A percentile compares a stretch with the other conserved stretches of the same genome.
These are phyloP conservation scores for Iris pallida DNA, from an alignment of 116 monocot species.

Conservation along the genomic window DNA sequence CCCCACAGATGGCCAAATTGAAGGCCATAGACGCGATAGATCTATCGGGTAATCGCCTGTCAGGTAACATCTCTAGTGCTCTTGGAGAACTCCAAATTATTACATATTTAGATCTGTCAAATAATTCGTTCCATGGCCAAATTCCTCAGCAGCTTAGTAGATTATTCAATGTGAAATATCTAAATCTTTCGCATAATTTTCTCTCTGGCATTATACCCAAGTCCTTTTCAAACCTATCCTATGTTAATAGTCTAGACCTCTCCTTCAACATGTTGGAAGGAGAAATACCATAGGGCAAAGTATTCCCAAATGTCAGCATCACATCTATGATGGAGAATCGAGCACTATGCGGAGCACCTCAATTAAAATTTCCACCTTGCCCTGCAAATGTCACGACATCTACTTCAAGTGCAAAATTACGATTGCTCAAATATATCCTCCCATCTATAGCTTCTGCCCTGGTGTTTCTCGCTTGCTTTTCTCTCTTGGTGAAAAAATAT, in stretches of 20 bases:
- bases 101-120: conserved; percentile 3
- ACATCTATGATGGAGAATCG: neutral
- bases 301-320: conserved; percentile 3
- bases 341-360: conserved; percentile 3
- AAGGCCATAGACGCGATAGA: neutral
- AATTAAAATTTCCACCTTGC: neutral
- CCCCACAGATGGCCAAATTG: neutral
- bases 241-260: conserved; percentile 6
- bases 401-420: neutral
- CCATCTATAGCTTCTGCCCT: neutral
- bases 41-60: neutral
- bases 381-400: no score
- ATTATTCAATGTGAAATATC: neutral
- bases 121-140: conserved; percentile 3
- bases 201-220: neutral
- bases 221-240: neutral
- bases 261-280: conserved; percentile 12
- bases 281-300: neutral
- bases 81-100: neutral
- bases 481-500: neutral
- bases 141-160: neutral
- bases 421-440: conserved; percentile 4
- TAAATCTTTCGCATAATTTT: conserved; percentile 6
- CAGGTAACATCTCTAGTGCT: conserved; percentile 1
- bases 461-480: neutral